phyloP scores from a whole-genome alignment of 108 stramenopile species.

The Cyclotella cryptica region DNA sequence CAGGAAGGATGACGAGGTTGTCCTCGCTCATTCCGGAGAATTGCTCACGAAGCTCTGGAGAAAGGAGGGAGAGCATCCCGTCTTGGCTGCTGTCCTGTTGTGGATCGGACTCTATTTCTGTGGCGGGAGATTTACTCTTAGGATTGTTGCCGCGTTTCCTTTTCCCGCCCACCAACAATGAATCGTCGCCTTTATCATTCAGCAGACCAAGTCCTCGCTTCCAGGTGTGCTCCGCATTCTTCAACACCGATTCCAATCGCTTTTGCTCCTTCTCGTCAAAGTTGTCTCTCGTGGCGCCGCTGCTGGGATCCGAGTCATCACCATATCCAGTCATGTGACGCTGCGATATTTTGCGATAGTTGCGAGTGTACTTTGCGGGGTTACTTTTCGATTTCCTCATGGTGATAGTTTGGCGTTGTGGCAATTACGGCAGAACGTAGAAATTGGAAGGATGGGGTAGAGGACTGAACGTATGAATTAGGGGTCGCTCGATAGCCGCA shows the following conservation, averaged over 20 bases:
- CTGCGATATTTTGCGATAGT: slow-evolving; percentile 90
- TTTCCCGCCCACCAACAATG: slow-evolving; percentile 23
- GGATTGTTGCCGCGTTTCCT: slow-evolving; percentile 8
- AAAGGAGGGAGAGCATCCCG: slow-evolving; percentile 58
- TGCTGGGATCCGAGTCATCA: slow-evolving; percentile 25
- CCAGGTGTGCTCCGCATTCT: slow-evolving; percentile 61
- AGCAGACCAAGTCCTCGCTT: slow-evolving; percentile 40
- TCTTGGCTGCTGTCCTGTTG: slow-evolving; percentile 15
- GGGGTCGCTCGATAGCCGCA: no score
- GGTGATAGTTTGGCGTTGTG: slow-evolving; percentile 5
- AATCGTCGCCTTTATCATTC: slow-evolving; percentile 20
- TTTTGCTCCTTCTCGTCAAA: slow-evolving; percentile 69
- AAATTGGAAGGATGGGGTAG: no score
- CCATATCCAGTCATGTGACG: slow-evolving; percentile 84
- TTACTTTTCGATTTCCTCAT: slow-evolving; percentile 88
- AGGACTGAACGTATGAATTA: no score
- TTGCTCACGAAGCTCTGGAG: slow-evolving; percentile 67
- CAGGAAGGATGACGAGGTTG: slow-evolving; percentile 52
- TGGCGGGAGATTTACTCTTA: background rate
- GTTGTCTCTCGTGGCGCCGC: slow-evolving; percentile 11
- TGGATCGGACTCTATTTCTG: background rate
- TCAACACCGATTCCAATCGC: slow-evolving; percentile 60
- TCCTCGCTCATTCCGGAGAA: slow-evolving; percentile 46
- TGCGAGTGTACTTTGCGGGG: slow-evolving; percentile 83
- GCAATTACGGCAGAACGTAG: background rate